Conservation (phyloP, 257 asterid species). For the Solanum verrucosum region DNA sequence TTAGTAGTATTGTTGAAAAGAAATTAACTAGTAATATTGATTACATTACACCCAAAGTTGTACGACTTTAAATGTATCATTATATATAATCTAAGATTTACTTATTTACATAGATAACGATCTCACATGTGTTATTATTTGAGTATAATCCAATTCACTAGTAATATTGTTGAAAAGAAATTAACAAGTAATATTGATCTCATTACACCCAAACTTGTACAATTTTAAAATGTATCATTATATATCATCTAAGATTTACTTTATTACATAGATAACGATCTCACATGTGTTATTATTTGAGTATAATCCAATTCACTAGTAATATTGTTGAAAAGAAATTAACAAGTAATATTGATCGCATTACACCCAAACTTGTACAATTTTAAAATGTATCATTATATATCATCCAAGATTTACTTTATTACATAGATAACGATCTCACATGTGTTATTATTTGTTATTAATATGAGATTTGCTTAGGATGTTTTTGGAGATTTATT, state of each 20-base stretch:
- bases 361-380: not conserved
- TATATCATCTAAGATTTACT: not conserved
- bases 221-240: no score
- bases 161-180: no score
- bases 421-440: not conserved
- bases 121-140: not conserved
- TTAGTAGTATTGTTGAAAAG: not conserved
- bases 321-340: no score
- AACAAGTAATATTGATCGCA: not conserved
- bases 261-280: not conserved
- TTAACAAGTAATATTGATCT: no score
- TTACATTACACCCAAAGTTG: not conserved
- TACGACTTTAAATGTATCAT: not conserved
- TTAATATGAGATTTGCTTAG: not conserved
- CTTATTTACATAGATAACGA: not conserved
- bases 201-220: not conserved
- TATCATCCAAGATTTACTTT: not conserved
- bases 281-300: not conserved
- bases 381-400: not conserved
- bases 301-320: no score
- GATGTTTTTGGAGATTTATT: no score
- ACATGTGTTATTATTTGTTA: not conserved
- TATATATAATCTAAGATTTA: not conserved
- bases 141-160: not conserved
- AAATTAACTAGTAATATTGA: not conserved